Percentiles rank a stretch among this genome's conserved stretches.
Conservation (phyloP, 169 alveolate genomes). For the Plasmodium malariae region DNA sequence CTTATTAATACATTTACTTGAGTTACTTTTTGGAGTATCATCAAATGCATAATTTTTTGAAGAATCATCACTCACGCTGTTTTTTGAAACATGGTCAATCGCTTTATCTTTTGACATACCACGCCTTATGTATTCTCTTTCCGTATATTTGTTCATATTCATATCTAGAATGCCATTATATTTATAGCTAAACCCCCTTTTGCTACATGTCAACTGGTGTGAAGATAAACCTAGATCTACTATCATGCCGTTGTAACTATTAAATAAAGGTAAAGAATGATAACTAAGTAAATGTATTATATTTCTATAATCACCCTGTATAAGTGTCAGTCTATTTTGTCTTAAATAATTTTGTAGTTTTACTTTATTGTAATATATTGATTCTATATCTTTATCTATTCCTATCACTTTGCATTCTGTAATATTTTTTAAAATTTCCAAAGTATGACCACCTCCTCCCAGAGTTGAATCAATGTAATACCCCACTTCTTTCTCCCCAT, state of each 20-base stretch:
- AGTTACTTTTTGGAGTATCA: not conserved
- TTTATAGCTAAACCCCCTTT: constrained; percentile 84
- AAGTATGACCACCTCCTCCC: constrained; percentile 88
- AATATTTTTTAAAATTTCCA: constrained; percentile 68
- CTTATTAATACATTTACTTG: not conserved
- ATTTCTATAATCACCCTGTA: constrained; percentile 82
- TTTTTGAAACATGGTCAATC: no score
- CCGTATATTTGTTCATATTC: constrained; percentile 80
- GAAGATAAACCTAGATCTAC: constrained; percentile 85
- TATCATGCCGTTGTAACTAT: constrained; percentile 81
- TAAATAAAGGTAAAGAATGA: constrained; percentile 78
- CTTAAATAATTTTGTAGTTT: constrained; percentile 73
- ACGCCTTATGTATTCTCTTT: not conserved
- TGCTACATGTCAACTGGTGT: constrained; percentile 81
- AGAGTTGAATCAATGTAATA: constrained; percentile 83
- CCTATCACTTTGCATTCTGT: constrained; percentile 78
- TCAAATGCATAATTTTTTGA: no score
- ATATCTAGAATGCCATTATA: constrained; percentile 84
- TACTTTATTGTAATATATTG: constrained; percentile 78
- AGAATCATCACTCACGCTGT: not conserved
- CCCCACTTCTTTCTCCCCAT: not conserved
- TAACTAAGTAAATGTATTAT: constrained; percentile 70
- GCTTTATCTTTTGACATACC: not conserved
- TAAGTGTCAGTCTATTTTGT: constrained; percentile 48
- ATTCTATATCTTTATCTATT: constrained; percentile 86